These are phyloP conservation scores for Aphanocladium album DNA, from an alignment of 2,329 filamentous ascomycete genomes.

Conservation along the genomic window DNA sequence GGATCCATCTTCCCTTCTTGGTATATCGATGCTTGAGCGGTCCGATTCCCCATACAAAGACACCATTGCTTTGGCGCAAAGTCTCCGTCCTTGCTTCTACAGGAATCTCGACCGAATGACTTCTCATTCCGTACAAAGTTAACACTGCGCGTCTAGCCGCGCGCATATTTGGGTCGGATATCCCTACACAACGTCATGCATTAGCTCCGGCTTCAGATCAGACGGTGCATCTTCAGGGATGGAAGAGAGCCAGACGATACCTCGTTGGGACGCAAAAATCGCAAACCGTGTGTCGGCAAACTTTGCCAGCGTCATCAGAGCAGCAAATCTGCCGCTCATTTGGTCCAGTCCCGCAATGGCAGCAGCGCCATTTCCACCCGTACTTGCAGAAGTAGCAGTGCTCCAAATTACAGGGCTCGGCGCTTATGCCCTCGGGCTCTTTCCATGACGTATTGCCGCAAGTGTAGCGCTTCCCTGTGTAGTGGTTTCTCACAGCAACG, in stretches of 20 bases:
- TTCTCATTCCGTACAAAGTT: not conserved
- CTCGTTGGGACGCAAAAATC: slow-evolving; percentile 4
- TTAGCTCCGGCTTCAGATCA: not conserved
- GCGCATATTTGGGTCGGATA: not conserved
- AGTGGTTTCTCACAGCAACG: not conserved
- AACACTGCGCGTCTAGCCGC: not conserved
- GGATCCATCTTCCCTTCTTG: too few relatives aligned
- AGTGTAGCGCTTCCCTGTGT: not conserved
- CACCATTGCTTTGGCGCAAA: too few relatives aligned
- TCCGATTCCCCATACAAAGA: too few relatives aligned
- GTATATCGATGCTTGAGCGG: too few relatives aligned
- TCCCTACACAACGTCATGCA: not conserved
- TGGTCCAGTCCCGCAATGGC: slow-evolving; percentile 7
- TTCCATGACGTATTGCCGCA: not conserved
- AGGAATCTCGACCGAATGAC: too few relatives aligned
- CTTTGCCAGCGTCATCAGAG: not conserved
- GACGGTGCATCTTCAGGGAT: not conserved
- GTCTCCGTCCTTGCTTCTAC: too few relatives aligned
- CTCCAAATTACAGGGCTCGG: not conserved
- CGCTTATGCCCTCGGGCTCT: not conserved
- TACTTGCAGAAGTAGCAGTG: slow-evolving; percentile 6
- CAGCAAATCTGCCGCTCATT: not conserved
- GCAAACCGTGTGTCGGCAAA: not conserved
- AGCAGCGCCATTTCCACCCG: slow-evolving; percentile 8
- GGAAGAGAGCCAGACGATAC: not conserved